Conservation (phyloP, 306 rosid species). For the apple (Malus domestica) region DNA sequence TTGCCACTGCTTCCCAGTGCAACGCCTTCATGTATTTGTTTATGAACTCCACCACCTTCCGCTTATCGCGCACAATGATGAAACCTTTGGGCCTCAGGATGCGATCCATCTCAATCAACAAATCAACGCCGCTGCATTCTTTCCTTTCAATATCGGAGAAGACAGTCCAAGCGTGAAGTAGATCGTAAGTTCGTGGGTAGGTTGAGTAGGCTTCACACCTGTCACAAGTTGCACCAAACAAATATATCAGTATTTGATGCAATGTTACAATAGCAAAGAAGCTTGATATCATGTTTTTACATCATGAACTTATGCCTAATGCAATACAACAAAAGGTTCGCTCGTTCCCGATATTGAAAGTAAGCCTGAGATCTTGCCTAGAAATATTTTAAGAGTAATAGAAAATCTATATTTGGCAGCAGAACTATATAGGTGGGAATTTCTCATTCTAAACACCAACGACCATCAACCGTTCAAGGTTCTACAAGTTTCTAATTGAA, state of each 20-base stretch:
- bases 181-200: constrained; percentile 87
- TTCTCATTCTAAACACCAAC: not conserved
- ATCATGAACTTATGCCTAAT: not conserved
- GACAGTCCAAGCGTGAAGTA: constrained; percentile 79
- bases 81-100: constrained; percentile 85
- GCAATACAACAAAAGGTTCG: not conserved
- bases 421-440: not conserved
- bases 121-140: constrained; percentile 68
- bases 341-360: not conserved
- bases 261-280: not conserved
- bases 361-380: not conserved
- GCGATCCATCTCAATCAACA: constrained; percentile 90
- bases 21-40: constrained; percentile 67
- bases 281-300: not conserved
- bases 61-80: constrained; percentile 68
- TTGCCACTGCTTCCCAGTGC: constrained; percentile 87
- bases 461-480: not conserved
- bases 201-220: constrained; percentile 98
- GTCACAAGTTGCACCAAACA: constrained; percentile 9
- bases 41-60: constrained; percentile 51
- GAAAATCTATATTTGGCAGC: not conserved
- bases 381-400: not conserved
- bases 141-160: constrained; percentile 72
- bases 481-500: not conserved
- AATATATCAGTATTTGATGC: not conserved